Conservation (phyloP, 306 rosid genomes). For the Glycyrrhiza uralensis region DNA sequence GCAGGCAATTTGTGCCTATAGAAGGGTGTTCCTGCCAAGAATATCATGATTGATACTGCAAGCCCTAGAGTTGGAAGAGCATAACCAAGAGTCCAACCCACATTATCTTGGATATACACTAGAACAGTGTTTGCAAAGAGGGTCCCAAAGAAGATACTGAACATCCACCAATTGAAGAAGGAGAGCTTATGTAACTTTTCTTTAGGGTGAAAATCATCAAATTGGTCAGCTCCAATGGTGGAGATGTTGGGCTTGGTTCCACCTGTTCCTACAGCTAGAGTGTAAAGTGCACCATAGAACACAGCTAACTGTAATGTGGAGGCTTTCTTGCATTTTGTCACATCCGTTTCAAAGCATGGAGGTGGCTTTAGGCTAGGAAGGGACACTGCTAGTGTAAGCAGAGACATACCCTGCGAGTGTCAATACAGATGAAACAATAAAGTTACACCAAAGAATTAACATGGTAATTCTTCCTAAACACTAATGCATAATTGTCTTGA, state of each 20-base stretch:
- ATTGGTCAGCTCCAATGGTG: conserved; percentile 94
- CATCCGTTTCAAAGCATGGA: conserved; percentile 16
- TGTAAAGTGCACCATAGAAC: conserved; percentile 54
- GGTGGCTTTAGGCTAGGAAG: conserved; percentile 47
- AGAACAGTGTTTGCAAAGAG: conserved; percentile 72
- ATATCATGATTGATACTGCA: conserved; percentile 50
- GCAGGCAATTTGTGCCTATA: conserved; percentile 74
- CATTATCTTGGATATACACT: conserved; percentile 69
- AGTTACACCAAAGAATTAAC: neutral
- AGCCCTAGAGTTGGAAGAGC: conserved; percentile 84
- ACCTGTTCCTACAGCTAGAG: conserved; percentile 77
- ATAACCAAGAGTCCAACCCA: conserved; percentile 81
- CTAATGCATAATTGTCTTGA: no score
- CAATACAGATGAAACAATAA: neutral
- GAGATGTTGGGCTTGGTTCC: conserved; percentile 97
- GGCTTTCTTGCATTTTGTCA: conserved; percentile 35
- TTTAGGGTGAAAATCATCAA: conserved; percentile 74
- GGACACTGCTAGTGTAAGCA: conserved; percentile 49
- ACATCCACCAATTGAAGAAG: conserved; percentile 97
- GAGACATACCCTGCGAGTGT: conserved; percentile 42
- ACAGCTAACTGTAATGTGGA: conserved; percentile 40
- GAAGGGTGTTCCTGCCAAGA: conserved; percentile 61
- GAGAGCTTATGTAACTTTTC: conserved; percentile 74
- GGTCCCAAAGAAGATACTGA: conserved; percentile 82
- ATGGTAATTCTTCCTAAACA: neutral